Evolutionary conservation across 352 stramenopile species (phyloP).

Genomic region (Phytophthora pluvialis): DNA sequence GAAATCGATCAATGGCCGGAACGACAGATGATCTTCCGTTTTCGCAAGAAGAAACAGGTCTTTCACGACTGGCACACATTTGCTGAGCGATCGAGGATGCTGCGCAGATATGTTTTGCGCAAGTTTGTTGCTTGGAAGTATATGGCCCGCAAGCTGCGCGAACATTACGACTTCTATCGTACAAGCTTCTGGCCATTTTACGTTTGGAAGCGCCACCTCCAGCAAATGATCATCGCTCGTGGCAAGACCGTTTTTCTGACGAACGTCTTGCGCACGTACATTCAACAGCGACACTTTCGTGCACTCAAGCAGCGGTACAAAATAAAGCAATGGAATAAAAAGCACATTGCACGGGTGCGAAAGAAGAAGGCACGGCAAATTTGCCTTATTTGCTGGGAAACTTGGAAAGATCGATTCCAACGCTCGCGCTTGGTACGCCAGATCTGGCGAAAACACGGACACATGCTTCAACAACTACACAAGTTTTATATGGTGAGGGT

Average conservation of each 20-base stretch:
- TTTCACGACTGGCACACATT: slow-evolving; percentile 61
- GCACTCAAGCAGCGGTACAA: slow-evolving; percentile 47
- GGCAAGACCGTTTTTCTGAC: slow-evolving; percentile 65
- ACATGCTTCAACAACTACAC: slow-evolving; percentile 63
- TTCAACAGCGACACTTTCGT: slow-evolving; percentile 62
- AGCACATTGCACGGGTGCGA: slow-evolving; percentile 34
- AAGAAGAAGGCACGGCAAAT: slow-evolving; percentile 33
- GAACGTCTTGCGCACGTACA: slow-evolving; percentile 62
- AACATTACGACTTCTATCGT: slow-evolving; percentile 66
- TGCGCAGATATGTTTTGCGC: slow-evolving; percentile 51
- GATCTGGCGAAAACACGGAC: slow-evolving; percentile 52
- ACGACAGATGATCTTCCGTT: slow-evolving; percentile 62
- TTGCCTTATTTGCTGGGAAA: slow-evolving; percentile 35
- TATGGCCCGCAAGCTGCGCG: slow-evolving; percentile 49
- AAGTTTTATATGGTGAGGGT: slow-evolving; percentile 66
- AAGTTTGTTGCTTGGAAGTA: slow-evolving; percentile 77
- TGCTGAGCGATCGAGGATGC: slow-evolving; percentile 43
- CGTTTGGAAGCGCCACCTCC: slow-evolving; percentile 78
- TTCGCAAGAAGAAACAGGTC: slow-evolving; percentile 59
- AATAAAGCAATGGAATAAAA: slow-evolving; percentile 38
- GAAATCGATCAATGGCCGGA: slow-evolving; percentile 64
- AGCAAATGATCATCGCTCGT: slow-evolving; percentile 68
- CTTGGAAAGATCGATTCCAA: slow-evolving; percentile 41
- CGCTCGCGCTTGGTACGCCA: slow-evolving; percentile 36
- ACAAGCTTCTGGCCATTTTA: slow-evolving; percentile 83